These are phyloP conservation scores for Acarospora socialis DNA, from an alignment of 2,329 filamentous ascomycete genomes.

Conservation along the genomic window DNA sequence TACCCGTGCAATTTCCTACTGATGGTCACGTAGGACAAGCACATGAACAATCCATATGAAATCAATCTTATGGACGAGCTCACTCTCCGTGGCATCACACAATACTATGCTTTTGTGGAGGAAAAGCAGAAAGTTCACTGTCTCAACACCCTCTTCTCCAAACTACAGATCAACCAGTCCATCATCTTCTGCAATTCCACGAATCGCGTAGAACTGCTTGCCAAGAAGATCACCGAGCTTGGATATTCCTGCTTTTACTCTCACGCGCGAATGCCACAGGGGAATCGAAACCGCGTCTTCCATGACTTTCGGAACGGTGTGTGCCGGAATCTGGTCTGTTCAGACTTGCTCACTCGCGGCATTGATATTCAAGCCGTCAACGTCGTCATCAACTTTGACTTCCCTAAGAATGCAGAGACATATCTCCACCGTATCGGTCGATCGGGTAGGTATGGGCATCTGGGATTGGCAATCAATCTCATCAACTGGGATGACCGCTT, in stretches of 20 bases:
- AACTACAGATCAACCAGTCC: conserved; percentile 98
- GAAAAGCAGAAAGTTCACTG: conserved; percentile 99
- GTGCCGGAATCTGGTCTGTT: conserved; percentile 95
- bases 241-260: conserved; percentile 99
- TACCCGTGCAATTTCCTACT: background rate
- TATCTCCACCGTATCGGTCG: conserved; percentile 97
- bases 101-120: conserved; percentile 98
- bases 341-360: conserved; percentile 90
- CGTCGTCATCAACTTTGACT: conserved; percentile 99
- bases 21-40: conserved; percentile 53
- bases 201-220: conserved; percentile 89
- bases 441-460: conserved; percentile 90
- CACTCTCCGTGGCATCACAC: conserved; percentile 91
- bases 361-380: conserved; percentile 99
- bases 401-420: conserved; percentile 97
- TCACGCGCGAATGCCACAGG: conserved; percentile 94
- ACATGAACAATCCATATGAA: conserved; percentile 92
- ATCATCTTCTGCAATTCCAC: conserved; percentile 99
- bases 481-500: conserved; percentile 99
- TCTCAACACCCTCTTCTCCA: conserved; percentile 95
- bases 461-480: conserved; percentile 94
- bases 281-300: conserved; percentile 94
- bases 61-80: conserved; percentile 99
- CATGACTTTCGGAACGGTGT: conserved; percentile 98
- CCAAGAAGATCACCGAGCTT: conserved; percentile 98